Conservation (phyloP, 257 asterid species). For the Plantago major region DNA sequence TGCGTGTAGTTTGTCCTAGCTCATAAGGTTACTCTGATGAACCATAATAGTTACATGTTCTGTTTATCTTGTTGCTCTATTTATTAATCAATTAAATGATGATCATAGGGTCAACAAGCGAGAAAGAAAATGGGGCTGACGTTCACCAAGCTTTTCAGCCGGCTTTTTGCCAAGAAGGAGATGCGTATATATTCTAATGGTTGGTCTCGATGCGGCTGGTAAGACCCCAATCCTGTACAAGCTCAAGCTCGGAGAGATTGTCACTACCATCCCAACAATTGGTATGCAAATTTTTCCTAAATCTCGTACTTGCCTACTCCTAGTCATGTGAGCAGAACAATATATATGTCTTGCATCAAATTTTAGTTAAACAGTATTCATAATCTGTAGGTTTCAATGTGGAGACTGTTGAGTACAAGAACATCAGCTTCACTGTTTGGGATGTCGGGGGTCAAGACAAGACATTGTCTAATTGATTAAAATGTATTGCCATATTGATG, state of each 20-base stretch:
- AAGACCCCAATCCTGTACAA: slow-evolving; percentile 61
- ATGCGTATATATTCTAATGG: slow-evolving; percentile 67
- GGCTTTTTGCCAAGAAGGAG: slow-evolving; percentile 69
- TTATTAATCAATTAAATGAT: slow-evolving; percentile 13
- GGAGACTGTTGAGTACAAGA: slow-evolving; percentile 67
- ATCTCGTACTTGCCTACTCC: slow-evolving; percentile 6
- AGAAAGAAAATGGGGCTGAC: slow-evolving; percentile 58
- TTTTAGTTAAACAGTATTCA: slow-evolving; percentile 9
- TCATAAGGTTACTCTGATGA: background rate
- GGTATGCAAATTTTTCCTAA: slow-evolving; percentile 30
- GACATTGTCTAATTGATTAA: background rate
- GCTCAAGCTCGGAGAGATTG: slow-evolving; percentile 70
- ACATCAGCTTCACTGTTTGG: slow-evolving; percentile 71
- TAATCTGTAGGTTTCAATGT: slow-evolving; percentile 50
- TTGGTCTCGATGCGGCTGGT: slow-evolving; percentile 67
- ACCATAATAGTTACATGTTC: too few species aligned
- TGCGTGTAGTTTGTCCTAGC: background rate
- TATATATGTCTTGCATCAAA: slow-evolving; percentile 10
- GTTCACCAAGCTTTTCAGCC: slow-evolving; percentile 65
- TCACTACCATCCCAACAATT: slow-evolving; percentile 58
- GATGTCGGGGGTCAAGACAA: slow-evolving; percentile 72
- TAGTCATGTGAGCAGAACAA: background rate
- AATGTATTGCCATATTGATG: too few species aligned
- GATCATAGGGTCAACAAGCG: slow-evolving; percentile 29
- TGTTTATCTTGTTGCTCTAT: background rate